Evolutionary conservation across 495 filamentous ascomycete genomes (phyloP).

Genomic region (Trichoderma asperelloides): DNA sequence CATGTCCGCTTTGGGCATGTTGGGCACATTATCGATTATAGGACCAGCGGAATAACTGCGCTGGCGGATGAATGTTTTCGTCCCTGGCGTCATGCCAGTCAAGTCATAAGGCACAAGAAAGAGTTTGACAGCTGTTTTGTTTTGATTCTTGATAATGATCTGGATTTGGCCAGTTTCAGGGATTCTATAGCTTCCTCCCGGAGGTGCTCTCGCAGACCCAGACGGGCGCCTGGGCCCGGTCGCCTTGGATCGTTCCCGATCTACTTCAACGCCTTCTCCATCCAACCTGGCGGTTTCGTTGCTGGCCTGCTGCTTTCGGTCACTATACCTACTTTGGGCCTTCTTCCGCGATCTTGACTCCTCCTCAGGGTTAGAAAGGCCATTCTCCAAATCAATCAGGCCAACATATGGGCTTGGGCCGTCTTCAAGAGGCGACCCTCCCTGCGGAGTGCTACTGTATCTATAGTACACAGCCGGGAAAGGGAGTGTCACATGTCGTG

Average conservation of each 20-base stretch:
- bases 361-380: conserved; percentile 44
- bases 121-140: conserved; percentile 92
- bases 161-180: conserved; percentile 93
- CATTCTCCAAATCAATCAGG: conserved; percentile 82
- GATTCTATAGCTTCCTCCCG: conserved; percentile 86
- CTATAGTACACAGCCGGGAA: conserved; percentile 98
- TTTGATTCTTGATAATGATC: conserved; percentile 93
- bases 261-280: neutral
- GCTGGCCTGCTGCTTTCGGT: conserved; percentile 17
- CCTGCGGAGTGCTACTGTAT: conserved; percentile 58
- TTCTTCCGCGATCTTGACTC: conserved; percentile 37
- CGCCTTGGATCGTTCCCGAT: neutral
- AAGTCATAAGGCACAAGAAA: conserved; percentile 95
- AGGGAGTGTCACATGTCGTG: conserved; percentile 81
- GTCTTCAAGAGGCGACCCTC: conserved; percentile 56
- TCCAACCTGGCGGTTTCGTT: conserved; percentile 15
- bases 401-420: conserved; percentile 95
- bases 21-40: conserved; percentile 59
- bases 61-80: conserved; percentile 94
- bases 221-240: conserved; percentile 21
- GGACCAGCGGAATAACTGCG: conserved; percentile 87
- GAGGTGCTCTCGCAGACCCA: conserved; percentile 61
- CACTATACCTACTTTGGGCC: conserved; percentile 27
- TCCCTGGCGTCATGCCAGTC: conserved; percentile 87
- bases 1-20: conserved; percentile 13